phyloP scores from a whole-genome alignment of 495 filamentous ascomycete species.

The Penicillium flavigenum region DNA sequence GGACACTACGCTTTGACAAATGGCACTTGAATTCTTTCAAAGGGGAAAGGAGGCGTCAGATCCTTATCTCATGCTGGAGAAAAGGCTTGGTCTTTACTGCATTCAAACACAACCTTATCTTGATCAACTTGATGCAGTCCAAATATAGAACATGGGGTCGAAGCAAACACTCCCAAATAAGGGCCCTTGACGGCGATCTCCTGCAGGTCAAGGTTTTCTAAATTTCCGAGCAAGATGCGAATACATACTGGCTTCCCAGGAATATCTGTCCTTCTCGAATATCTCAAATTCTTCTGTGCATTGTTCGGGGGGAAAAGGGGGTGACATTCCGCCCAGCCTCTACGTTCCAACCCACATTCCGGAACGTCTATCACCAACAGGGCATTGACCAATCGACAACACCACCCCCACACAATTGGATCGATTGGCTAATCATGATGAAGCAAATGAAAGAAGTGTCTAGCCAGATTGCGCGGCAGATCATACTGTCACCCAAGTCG shows the following conservation, averaged over 20 bases:
- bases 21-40: not conserved
- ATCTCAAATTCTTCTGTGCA: constrained; percentile 29
- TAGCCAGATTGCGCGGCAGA: constrained; percentile 17
- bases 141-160: constrained; percentile 26
- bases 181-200: constrained; percentile 15
- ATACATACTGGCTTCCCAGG: not conserved
- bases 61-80: not conserved
- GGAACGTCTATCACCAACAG: constrained; percentile 9
- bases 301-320: constrained; percentile 35
- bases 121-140: constrained; percentile 8
- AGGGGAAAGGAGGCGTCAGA: not conserved
- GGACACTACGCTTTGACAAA: not conserved
- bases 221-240: constrained; percentile 1
- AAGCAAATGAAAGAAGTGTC: constrained; percentile 5
- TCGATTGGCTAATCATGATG: constrained; percentile 9
- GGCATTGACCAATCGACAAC: constrained; percentile 13
- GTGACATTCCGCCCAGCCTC: constrained; percentile 39
- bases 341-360: constrained; percentile 34
- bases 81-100: constrained; percentile 14
- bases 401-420: constrained; percentile 6
- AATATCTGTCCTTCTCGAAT: constrained; percentile 25
- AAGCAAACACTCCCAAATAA: constrained; percentile 12
- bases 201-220: constrained; percentile 17
- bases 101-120: constrained; percentile 16
- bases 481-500: constrained; percentile 22